phyloP scores from a whole-genome alignment of 768 basidiomycete genomes.

The Lanmaoa rubissima region DNA sequence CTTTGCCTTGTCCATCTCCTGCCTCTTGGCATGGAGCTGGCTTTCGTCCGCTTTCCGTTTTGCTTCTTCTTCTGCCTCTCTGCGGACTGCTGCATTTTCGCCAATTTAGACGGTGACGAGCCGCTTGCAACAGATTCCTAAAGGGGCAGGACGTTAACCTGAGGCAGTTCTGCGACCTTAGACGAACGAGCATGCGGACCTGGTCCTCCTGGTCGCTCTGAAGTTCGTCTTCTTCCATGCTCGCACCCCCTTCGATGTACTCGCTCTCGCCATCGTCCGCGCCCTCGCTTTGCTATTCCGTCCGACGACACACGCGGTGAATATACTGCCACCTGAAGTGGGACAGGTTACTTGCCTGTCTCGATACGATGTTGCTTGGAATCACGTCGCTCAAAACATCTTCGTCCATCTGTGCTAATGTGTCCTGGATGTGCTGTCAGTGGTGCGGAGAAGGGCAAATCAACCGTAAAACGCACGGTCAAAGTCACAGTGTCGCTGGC shows the following conservation, averaged over 20 bases:
- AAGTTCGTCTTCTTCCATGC: slow-evolving; percentile 60
- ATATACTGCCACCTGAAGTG: slow-evolving; percentile 3
- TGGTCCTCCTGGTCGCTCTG: slow-evolving; percentile 51
- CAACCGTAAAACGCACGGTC: slow-evolving; percentile 18
- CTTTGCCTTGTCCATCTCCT: slow-evolving; percentile 89
- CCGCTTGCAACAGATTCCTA: slow-evolving; percentile 22
- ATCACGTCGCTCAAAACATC: slow-evolving; percentile 90
- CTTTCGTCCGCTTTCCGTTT: slow-evolving; percentile 68
- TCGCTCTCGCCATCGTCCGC: slow-evolving; percentile 72
- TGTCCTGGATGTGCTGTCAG: slow-evolving; percentile 17
- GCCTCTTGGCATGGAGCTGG: slow-evolving; percentile 64
- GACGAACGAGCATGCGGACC: slow-evolving; percentile 16
- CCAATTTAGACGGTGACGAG: slow-evolving; percentile 32
- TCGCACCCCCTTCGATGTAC: slow-evolving; percentile 53
- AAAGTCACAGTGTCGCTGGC: slow-evolving; percentile 20
- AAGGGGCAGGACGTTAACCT: background rate
- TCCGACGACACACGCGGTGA: slow-evolving; percentile 23
- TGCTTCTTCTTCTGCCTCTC: slow-evolving; percentile 45
- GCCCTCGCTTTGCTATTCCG: slow-evolving; percentile 58
- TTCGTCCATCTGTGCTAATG: slow-evolving; percentile 46
- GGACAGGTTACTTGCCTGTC: slow-evolving; percentile 54
- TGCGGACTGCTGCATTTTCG: slow-evolving; percentile 38
- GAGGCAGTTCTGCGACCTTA: slow-evolving; percentile 1
- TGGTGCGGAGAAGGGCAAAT: background rate
- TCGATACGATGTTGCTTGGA: slow-evolving; percentile 87